Conservation (phyloP, 2,329 filamentous ascomycete genomes). For the Colletotrichum karsti region DNA sequence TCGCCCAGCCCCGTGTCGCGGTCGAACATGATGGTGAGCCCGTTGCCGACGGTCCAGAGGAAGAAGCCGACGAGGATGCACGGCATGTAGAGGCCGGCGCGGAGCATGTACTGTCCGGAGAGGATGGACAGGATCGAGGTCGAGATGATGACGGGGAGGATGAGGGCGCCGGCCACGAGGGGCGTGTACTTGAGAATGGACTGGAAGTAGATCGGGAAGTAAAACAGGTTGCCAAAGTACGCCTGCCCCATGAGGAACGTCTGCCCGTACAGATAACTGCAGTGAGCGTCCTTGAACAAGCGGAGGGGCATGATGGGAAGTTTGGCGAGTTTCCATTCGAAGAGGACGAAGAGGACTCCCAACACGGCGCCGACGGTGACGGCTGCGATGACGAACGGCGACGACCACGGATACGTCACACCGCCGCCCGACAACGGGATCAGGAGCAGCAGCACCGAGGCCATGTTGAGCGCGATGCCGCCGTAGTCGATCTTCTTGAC, state of each 20-base stretch:
- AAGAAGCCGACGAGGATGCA: constrained; percentile 41
- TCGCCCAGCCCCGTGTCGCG: constrained; percentile 34
- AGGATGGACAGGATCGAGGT: constrained; percentile 38
- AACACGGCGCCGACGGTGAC: constrained; percentile 32
- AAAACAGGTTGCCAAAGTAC: constrained; percentile 41
- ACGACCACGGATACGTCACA: constrained; percentile 36
- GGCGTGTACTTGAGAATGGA: constrained; percentile 37
- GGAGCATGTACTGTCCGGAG: constrained; percentile 41
- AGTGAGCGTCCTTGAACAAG: constrained; percentile 33
- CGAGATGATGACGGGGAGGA: constrained; percentile 38
- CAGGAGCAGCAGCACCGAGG: constrained; percentile 35
- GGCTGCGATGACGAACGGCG: constrained; percentile 34
- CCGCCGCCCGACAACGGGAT: constrained; percentile 38
- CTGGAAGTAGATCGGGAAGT: constrained; percentile 42
- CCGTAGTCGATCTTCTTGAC: constrained; percentile 38
- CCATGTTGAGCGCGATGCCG: constrained; percentile 38
- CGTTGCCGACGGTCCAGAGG: constrained; percentile 45
- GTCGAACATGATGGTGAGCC: constrained; percentile 37
- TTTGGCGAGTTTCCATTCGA: constrained; percentile 37
- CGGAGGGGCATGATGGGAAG: constrained; percentile 39
- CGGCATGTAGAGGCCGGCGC: constrained; percentile 37
- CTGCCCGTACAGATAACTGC: constrained; percentile 32
- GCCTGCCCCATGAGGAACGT: constrained; percentile 37
- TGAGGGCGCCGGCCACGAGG: constrained; percentile 38
- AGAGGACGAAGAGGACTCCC: constrained; percentile 34